Evolutionary conservation across 2,329 filamentous ascomycete genomes (phyloP).

Genomic region (Monilinia polystroma): DNA sequence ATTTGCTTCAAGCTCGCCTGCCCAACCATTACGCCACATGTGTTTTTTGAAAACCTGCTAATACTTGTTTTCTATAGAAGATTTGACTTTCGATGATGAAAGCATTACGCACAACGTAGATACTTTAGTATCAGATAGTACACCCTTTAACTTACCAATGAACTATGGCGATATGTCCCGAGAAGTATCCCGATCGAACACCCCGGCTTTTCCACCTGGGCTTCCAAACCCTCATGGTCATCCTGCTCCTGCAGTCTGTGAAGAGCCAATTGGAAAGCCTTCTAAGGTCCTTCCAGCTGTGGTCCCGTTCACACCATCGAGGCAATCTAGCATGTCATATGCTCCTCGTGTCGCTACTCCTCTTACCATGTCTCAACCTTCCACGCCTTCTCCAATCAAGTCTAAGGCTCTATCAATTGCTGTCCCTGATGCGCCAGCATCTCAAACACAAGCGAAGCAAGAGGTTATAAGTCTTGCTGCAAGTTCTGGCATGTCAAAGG

Average conservation of each 20-base stretch:
- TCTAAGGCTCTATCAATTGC: not conserved
- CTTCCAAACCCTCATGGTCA: constrained; percentile 43
- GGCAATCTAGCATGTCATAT: constrained; percentile 27
- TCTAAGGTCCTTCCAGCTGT: constrained; percentile 36
- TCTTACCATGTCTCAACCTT: constrained; percentile 35
- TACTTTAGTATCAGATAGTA: constrained; percentile 62
- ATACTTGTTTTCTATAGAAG: constrained; percentile 49
- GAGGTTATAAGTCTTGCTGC: constrained; percentile 48
- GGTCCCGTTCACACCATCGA: constrained; percentile 37
- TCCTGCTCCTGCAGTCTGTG: constrained; percentile 39
- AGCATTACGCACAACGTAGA: constrained; percentile 57
- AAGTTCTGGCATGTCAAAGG: constrained; percentile 50
- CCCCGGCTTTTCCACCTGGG: constrained; percentile 49
- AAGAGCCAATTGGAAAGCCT: constrained; percentile 33
- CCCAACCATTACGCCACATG: constrained; percentile 7
- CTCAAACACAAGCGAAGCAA: constrained; percentile 42
- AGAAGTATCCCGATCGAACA: constrained; percentile 37
- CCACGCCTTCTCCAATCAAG: constrained; percentile 28
- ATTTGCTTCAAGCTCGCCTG: constrained; percentile 32
- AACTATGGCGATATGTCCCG: constrained; percentile 20
- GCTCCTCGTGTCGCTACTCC: constrained; percentile 36
- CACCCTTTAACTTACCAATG: constrained; percentile 32
- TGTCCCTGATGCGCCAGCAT: not conserved
- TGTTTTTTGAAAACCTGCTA: constrained; percentile 26
- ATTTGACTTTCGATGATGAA: constrained; percentile 58